These are phyloP conservation scores for Lactarius vividus DNA, from an alignment of 768 basidiomycete genomes.

Conservation along the genomic window DNA sequence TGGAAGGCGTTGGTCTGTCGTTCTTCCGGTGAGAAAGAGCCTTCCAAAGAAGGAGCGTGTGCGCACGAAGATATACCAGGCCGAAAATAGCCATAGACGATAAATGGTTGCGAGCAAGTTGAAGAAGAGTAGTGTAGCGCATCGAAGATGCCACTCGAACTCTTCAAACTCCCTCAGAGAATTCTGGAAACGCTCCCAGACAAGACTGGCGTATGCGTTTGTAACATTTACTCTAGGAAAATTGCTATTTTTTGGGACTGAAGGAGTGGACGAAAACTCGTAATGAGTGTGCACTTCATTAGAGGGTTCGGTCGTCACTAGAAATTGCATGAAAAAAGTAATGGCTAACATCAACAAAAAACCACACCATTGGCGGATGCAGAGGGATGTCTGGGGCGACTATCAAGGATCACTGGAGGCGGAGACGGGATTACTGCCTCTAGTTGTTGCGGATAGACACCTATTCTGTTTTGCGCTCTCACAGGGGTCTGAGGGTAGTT, in stretches of 20 bases:
- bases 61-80: background rate
- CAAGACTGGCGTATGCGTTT: background rate
- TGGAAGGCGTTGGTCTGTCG: background rate
- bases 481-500: background rate
- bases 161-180: background rate
- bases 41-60: background rate
- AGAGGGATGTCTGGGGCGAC: background rate
- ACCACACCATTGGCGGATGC: background rate
- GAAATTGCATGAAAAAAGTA: background rate
- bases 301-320: background rate
- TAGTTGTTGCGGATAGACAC: background rate
- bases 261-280: background rate
- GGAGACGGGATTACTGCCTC: background rate
- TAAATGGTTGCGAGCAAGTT: constrained; percentile 6
- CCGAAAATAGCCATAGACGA: constrained; percentile 3
- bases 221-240: background rate
- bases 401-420: background rate
- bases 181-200: constrained; percentile 1
- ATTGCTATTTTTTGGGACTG: background rate
- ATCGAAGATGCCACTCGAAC: background rate
- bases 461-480: background rate
- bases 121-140: background rate
- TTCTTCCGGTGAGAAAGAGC: background rate
- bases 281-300: background rate
- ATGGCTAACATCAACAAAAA: background rate